Evolutionary conservation across 495 filamentous ascomycete genomes (phyloP).

Genomic region (Tricharina praecox): DNA sequence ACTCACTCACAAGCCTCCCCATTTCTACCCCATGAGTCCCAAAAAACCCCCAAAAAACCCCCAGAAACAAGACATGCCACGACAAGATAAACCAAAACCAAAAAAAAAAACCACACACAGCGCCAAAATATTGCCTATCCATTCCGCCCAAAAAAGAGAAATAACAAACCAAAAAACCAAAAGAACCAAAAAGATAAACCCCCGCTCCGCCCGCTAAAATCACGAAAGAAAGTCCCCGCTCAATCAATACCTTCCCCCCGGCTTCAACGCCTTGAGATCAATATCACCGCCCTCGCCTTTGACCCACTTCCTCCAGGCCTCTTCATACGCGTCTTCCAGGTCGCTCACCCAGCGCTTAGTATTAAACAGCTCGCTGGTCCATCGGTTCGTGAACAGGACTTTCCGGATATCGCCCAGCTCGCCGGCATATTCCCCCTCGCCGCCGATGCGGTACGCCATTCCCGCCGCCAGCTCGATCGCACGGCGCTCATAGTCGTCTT

Average conservation of each 20-base stretch:
- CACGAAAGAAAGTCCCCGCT: not conserved
- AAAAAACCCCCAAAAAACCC: too few species aligned
- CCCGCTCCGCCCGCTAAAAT: too few species aligned
- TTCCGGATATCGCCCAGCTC: constrained; percentile 32
- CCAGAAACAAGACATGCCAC: too few species aligned
- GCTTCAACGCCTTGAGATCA: constrained; percentile 31
- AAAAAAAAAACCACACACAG: too few species aligned
- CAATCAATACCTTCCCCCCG: not conserved
- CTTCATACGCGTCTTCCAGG: constrained; percentile 73
- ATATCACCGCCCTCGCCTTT: constrained; percentile 81
- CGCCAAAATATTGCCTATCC: too few species aligned
- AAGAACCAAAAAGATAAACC: too few species aligned
- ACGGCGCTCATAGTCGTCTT: constrained; percentile 49
- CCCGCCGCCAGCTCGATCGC: constrained; percentile 56
- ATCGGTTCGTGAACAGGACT: constrained; percentile 62
- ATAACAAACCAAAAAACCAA: too few species aligned
- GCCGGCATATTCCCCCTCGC: constrained; percentile 17
- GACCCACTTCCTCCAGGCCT: constrained; percentile 80
- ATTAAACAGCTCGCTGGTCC: constrained; percentile 75
- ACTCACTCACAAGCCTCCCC: too few species aligned
- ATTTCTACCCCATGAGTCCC: too few species aligned
- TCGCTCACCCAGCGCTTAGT: constrained; percentile 84
- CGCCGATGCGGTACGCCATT: constrained; percentile 39
- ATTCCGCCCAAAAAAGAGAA: not conserved
- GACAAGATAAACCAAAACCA: too few species aligned